These are phyloP conservation scores for Chytridiales sp. DNA, from an alignment of 371 early-diverging fungal genomes.

Conservation along the genomic window DNA sequence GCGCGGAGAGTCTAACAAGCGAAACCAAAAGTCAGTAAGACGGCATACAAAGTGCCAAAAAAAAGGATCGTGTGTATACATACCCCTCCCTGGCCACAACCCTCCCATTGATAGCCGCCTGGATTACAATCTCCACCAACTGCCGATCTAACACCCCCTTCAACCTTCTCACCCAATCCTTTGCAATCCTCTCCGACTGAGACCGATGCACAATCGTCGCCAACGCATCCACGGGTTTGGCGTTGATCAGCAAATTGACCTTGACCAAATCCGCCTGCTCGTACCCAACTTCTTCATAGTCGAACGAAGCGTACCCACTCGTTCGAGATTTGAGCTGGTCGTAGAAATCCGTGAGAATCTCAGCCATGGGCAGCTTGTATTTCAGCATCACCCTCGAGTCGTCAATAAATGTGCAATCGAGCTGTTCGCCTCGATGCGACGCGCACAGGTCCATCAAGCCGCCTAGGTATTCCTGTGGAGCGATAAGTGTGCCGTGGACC, in stretches of 20 bases:
- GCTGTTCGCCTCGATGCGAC: conserved; percentile 72
- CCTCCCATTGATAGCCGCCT: conserved; percentile 78
- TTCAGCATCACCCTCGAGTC: conserved; percentile 85
- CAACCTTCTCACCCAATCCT: conserved; percentile 77
- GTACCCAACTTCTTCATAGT: conserved; percentile 94
- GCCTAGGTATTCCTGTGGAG: conserved; percentile 91
- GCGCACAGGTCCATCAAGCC: conserved; percentile 86
- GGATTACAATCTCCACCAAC: conserved; percentile 61
- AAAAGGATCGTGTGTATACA: conserved; percentile 17
- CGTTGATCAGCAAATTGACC: conserved; percentile 86
- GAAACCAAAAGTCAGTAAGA: background rate
- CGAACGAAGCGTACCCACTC: conserved; percentile 93
- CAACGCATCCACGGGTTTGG: conserved; percentile 90
- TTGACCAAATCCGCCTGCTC: conserved; percentile 87
- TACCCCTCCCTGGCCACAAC: conserved; percentile 87
- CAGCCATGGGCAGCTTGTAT: conserved; percentile 84
- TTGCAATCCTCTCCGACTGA: conserved; percentile 69
- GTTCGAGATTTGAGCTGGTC: conserved; percentile 88
- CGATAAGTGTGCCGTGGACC: conserved; percentile 87
- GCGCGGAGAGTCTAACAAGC: conserved; percentile 60
- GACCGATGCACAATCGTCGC: conserved; percentile 83
- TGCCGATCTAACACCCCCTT: conserved; percentile 73
- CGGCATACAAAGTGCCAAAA: background rate
- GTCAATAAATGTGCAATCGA: conserved; percentile 83
- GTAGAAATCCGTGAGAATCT: conserved; percentile 92